Conservation (phyloP, 306 rosid species). For the Carpinus fangiana region DNA sequence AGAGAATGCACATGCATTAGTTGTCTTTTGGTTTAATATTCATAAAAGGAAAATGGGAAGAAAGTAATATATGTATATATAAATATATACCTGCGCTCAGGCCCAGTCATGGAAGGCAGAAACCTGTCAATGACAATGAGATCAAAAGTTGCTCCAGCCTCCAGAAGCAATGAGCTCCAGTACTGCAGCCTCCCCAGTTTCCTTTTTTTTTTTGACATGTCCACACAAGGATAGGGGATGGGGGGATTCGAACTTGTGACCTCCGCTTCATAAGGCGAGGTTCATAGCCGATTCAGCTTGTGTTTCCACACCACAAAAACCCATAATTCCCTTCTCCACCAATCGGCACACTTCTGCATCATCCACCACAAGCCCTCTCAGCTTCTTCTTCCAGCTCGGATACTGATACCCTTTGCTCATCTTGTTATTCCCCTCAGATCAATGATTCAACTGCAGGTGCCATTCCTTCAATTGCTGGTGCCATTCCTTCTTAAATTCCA, state of each 20-base stretch:
- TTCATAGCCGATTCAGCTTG: no score
- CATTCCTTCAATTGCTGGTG: not conserved
- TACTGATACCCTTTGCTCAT: not conserved
- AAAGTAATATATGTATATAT: no score
- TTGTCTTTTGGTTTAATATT: not conserved
- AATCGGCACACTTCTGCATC: not conserved
- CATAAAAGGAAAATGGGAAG: not conserved
- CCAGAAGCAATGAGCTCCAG: constrained; percentile 11
- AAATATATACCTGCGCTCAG: no score
- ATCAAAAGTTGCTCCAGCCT: constrained; percentile 12
- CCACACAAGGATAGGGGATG: no score
- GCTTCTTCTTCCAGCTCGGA: constrained; percentile 19
- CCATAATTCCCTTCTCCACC: not conserved
- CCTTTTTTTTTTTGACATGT: no score
- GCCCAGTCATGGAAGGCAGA: not conserved
- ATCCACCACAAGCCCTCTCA: constrained; percentile 29
- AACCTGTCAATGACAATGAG: constrained; percentile 23
- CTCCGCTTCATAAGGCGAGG: no score
- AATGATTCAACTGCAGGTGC: not conserved
- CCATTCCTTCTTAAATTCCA: not conserved
- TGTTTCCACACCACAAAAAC: constrained; percentile 4
- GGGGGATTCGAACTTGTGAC: no score
- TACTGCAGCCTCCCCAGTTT: constrained; percentile 20
- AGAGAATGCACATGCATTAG: no score
- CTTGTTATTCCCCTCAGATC: not conserved